Evolutionary conservation across 2,329 filamentous ascomycete genomes (phyloP), one percentile per base, ranked within the genome.

Genomic region (Diaporthe eres): DNA sequence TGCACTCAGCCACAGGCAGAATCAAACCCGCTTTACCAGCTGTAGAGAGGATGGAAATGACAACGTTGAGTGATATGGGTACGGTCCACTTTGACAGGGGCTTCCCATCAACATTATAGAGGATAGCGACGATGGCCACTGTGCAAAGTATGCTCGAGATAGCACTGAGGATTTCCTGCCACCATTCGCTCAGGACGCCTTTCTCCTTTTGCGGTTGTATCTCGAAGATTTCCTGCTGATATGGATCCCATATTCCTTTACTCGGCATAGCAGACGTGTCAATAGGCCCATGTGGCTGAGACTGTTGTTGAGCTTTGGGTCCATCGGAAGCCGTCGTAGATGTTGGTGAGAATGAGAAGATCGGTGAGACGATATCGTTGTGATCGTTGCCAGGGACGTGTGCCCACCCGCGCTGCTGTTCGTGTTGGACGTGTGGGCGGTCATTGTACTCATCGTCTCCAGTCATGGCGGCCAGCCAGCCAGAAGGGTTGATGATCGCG

Each of bases 141-240:
- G 51, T 55, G 51, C n/a, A 55, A 55, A 55, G 51, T 19, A 55
- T 55, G 25, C 51, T 31, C 12, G 51, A 55, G 51, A 13, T 55
- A 55, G 51, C 51, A 55, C 51, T 55, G 51, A 55, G 51, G 15
- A 55, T 28, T 31, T 55, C 51, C 51, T 55, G 51, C 51, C 51
- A 55, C 51, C 51, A 55, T 31, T 55, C 51, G 25, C 51, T 13
- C 51, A 55, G 25, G 3, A 55, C 13, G 2, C 5, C 12, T 17
- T 12, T 55, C 51, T 55, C 31, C n/a, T 55, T 55, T 28, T 55
- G n/a, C 13, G 2, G 17, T 8, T 28, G 25, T 28, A 28, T 3
- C 51, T 55, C 25, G 15, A 28, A 55, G 2, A 55, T 3, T 28
- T 55, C 51, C 25, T 55, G 51, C 51, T 55, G 25, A 19, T 31